These are phyloP conservation scores for Berkeleyomyces rouxiae DNA, from an alignment of 2,329 filamentous ascomycete genomes.

Conservation along the genomic window DNA sequence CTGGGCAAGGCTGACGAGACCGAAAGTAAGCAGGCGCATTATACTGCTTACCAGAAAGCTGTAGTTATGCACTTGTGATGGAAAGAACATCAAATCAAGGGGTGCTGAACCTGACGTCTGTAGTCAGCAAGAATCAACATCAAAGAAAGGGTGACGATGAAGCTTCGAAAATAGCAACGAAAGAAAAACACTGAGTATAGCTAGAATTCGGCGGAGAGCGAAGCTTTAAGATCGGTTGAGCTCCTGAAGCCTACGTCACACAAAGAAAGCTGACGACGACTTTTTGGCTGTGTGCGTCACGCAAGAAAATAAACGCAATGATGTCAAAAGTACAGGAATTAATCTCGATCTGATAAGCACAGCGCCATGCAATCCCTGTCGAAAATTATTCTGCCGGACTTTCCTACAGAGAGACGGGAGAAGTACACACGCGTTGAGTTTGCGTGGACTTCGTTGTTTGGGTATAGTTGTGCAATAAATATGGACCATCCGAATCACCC, in stretches of 20 bases:
- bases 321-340: not conserved
- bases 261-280: not conserved
- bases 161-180: too few relatives aligned
- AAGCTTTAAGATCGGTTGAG: not conserved
- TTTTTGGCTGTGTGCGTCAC: not conserved
- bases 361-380: too few relatives aligned
- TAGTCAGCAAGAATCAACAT: too few relatives aligned
- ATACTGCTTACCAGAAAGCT: not conserved
- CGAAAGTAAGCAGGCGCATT: constrained; percentile 2
- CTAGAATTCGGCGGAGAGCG: too few relatives aligned
- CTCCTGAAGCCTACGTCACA: not conserved
- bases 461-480: not conserved
- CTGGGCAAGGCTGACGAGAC: not conserved
- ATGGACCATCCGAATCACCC: not conserved
- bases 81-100: not conserved
- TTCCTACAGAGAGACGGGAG: too few relatives aligned
- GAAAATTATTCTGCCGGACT: too few relatives aligned
- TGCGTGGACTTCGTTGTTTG: not conserved
- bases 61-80: too few relatives aligned
- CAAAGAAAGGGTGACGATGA: too few relatives aligned
- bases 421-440: too few relatives aligned
- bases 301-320: not conserved
- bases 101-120: too few relatives aligned
- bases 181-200: not conserved
- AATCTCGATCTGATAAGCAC: not conserved